Base-by-base conservation (phyloP, 305 asterid species). In the Ajuga reptans region DNA sequence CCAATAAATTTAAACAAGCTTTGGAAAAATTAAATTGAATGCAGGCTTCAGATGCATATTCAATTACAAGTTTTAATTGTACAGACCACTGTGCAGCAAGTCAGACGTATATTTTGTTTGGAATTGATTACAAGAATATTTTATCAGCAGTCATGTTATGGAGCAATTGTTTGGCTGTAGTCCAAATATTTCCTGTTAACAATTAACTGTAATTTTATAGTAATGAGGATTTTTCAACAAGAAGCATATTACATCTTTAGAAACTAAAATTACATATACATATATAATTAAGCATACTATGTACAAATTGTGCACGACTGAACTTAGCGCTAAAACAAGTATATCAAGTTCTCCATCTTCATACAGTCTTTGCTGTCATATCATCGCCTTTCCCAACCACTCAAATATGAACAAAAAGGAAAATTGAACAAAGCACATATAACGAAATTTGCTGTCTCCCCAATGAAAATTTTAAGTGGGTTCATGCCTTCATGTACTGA, bases 1-100 rank as follows among this genome's bases (percentile, higher is more conserved):
- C 71, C 78, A 78, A 50, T 58, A 27, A 55, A 64, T 42, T 60
- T 52, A 64, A 36, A 68, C 52, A 80, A 41, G 24, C 14, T 33
- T 64, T 18, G 31, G 14, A 49, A 68, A 6, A n/a, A 9, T 66
- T 54, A n/a, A 67, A 49, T 18, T n/a, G 59, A 39, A 49, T 29
- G 51, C 7, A 46, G 15, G 34, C 68, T 59, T 49, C 61, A 34
- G 62, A 54, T 68, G 45, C 12, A 39, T 42, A 64, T 60, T 17
- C 17, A 60, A 27, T 29, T 52, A 37, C 55, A 63, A 36, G 45
- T 34, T 41, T 58, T 47, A 65, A 27, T 17, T 37, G 51, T 59
- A 42, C 39, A 39, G 6, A 62, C 54, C 64, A 46, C 57, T 10
- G 43, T 12, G 49, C 34, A 63, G 15, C 51, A 9, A 43, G 39